Evolutionary conservation across 768 basidiomycete genomes (phyloP).

Genomic region (Mrakia frigida): DNA sequence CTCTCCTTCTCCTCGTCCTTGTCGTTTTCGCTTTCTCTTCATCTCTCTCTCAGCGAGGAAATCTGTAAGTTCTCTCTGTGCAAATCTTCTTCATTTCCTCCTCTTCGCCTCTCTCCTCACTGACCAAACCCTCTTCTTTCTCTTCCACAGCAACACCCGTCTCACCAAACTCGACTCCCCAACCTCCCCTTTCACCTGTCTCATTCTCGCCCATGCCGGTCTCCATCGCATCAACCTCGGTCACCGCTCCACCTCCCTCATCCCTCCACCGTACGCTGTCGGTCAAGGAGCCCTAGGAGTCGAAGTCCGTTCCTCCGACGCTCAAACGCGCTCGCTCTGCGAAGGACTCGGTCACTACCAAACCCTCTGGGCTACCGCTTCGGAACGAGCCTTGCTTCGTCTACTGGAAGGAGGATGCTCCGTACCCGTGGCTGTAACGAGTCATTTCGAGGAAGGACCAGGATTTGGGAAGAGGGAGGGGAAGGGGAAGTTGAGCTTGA

Average conservation of each 20-base stretch:
- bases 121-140: neutral
- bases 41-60: neutral
- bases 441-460: conserved; percentile 47
- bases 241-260: conserved; percentile 66
- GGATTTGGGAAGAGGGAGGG: conserved; percentile 31
- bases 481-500: conserved; percentile 54
- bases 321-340: conserved; percentile 59
- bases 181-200: conserved; percentile 70
- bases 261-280: conserved; percentile 73
- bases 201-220: conserved; percentile 91
- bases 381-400: conserved; percentile 82
- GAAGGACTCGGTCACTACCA: conserved; percentile 64
- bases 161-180: conserved; percentile 82
- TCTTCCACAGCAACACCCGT: conserved; percentile 68
- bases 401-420: conserved; percentile 94
- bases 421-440: conserved; percentile 83
- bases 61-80: conserved; percentile 2
- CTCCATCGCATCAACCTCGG: conserved; percentile 64
- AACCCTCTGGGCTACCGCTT: conserved; percentile 69
- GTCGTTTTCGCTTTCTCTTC: neutral
- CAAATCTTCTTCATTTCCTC: neutral
- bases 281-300: conserved; percentile 89
- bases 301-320: conserved; percentile 66
- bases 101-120: neutral
- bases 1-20: neutral